Base-by-base conservation (phyloP, 257 asterid genomes). In the Solanum okadae region DNA sequence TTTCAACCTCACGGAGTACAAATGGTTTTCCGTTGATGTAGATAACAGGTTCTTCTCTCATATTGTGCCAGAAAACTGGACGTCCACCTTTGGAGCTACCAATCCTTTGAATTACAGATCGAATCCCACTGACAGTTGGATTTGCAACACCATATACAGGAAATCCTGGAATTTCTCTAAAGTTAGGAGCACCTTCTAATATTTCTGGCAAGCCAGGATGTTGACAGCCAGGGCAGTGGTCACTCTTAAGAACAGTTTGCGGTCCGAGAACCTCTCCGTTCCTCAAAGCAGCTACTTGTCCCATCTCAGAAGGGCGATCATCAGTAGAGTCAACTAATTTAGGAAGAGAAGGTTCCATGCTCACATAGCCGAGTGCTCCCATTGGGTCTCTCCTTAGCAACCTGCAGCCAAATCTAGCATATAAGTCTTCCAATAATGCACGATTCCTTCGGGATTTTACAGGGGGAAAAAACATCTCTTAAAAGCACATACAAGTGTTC, bases 1-100 rank as follows among this genome's bases (percentile, higher is more conserved):
- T 94, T 93, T 95, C 99, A 91, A 95, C 98, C 92, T 96, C 99
- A 68, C 99, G 99, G 67, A 96, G 98, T 81, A 96, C 99, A 86
- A 96, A 96, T 78, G 99, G 99, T 90, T 95, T 96, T 89, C 99
- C 99, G 70, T 95, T 95, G 88, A 96, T 95, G 93, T 96, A 96
- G 89, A 96, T 93, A 89, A 96, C 99, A 89, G 99, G 98, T 89
- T 96, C 99, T 91, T 96, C 99, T 92, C 99, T 95, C 99, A 96
- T 96, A 90, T 95, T 95, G 91, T 96, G 99, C 99, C 99, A 96
- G 89, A 96, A 92, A 76, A 96, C 96, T 35, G 98, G 98, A 52
- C 96, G 94, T 34, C 97, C 98, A 85, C 95, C 95, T 93, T 91
- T 94, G 71, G 94, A 90, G 93, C 96, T 95, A 85, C 98, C 98